Percentiles rank a stretch among this genome's conserved stretches.
Evolutionary conservation across 768 basidiomycete species (phyloP).

Genomic region (Podaxis mareebaensis): DNA sequence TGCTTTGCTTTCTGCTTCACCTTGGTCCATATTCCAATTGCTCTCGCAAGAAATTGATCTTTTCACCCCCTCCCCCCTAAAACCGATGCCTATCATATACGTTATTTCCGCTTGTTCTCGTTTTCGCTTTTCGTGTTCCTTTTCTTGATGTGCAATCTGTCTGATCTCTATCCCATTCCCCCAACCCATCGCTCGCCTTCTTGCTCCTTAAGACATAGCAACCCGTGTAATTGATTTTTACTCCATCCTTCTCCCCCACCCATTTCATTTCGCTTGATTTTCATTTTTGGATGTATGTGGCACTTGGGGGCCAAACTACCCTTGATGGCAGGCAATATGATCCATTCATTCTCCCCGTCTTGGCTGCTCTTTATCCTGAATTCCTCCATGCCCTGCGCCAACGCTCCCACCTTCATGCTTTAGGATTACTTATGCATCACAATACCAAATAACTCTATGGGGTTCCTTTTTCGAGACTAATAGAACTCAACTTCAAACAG

Average conservation of each 20-base stretch:
- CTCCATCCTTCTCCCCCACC: no score
- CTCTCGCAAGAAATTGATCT: no score
- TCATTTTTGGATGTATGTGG: background rate
- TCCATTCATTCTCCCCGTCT: background rate
- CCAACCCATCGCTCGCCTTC: background rate
- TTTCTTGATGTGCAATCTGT: background rate
- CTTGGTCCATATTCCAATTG: background rate
- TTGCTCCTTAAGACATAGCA: background rate
- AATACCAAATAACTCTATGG: background rate
- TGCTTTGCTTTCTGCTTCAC: constrained; percentile 3
- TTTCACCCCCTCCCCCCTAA: no score
- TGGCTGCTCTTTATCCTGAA: background rate
- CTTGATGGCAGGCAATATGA: background rate
- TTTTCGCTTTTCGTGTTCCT: background rate
- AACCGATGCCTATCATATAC: background rate
- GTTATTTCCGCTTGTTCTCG: background rate
- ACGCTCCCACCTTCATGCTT: background rate
- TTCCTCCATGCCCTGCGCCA: background rate
- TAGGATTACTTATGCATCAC: background rate
- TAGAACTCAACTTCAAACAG: background rate
- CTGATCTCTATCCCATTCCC: background rate
- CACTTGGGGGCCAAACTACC: background rate
- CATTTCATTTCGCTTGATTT: background rate
- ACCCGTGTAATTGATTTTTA: no score
- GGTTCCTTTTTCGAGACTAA: no score